These are phyloP conservation scores for Brassica hybrid DNA, from an alignment of 441 rosid genomes.

Conservation along the genomic window DNA sequence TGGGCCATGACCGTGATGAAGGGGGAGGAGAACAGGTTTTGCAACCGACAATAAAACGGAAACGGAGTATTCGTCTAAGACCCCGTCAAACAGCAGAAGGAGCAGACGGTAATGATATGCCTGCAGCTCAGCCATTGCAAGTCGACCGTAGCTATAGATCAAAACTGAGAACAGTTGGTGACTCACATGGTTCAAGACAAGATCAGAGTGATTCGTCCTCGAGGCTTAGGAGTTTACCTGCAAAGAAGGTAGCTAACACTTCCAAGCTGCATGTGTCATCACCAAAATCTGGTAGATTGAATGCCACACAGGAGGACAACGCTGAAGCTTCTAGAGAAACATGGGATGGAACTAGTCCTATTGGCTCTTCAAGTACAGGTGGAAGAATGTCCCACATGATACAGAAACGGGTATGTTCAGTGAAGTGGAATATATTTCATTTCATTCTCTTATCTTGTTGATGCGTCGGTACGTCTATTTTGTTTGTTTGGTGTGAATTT, in stretches of 20 bases:
- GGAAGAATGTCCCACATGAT: conserved; percentile 77
- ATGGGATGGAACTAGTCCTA: conserved; percentile 70
- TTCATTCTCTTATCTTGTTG: conserved; percentile 1
- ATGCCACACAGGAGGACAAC: conserved; percentile 61
- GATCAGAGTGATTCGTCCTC: conserved; percentile 75
- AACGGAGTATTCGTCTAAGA: conserved; percentile 91
- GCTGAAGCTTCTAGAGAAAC: conserved; percentile 65
- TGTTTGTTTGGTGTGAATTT: conserved; percentile 17
- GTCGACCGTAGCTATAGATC: conserved; percentile 67
- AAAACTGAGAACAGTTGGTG: conserved; percentile 65
- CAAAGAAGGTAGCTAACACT: conserved; percentile 72
- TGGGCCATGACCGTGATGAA: conserved; percentile 94
- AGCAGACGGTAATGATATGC: conserved; percentile 58
- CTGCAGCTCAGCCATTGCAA: conserved; percentile 59
- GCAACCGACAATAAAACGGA: conserved; percentile 95
- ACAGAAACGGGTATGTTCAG: conserved; percentile 82
- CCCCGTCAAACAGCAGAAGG: conserved; percentile 87
- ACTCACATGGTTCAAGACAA: conserved; percentile 61
- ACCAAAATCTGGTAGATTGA: conserved; percentile 73
- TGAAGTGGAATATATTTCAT: conserved; percentile 8
- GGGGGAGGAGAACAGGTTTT: conserved; percentile 98
- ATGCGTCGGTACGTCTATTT: conserved; percentile 11
- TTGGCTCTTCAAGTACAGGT: conserved; percentile 60
- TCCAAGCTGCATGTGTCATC: conserved; percentile 66
- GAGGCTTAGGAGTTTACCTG: conserved; percentile 64